Conservation (phyloP, 2,329 filamentous ascomycete species). For the Aspergillus quadricinctus region DNA sequence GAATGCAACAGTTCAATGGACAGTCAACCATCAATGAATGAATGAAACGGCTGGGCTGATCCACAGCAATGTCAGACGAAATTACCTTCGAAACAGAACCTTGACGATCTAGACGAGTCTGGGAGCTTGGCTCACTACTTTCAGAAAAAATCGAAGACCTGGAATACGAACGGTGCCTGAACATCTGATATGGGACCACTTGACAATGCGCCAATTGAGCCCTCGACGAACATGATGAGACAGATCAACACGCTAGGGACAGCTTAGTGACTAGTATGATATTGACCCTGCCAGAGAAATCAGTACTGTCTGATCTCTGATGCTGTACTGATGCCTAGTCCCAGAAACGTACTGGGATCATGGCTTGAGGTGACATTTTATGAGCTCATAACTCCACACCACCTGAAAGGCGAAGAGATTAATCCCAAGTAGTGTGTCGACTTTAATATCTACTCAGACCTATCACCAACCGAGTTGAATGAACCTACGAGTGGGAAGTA, state of each 20-base stretch:
- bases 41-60: background rate
- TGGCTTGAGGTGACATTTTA: background rate
- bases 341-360: background rate
- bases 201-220: background rate
- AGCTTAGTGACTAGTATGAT: background rate
- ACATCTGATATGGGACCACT: background rate
- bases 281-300: background rate
- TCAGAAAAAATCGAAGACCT: background rate
- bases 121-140: background rate
- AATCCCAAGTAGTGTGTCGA: background rate
- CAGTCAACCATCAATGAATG: background rate
- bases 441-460: background rate
- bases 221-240: background rate
- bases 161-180: background rate
- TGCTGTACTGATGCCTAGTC: background rate
- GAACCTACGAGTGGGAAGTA: background rate
- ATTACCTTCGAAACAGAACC: background rate
- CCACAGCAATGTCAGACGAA: background rate
- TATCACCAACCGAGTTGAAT: background rate
- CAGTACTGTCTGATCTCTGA: background rate
- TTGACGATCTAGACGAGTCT: background rate
- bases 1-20: background rate
- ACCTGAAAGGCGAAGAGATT: background rate
- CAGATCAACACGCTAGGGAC: background rate
- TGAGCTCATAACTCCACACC: background rate